Conservation (phyloP, 768 basidiomycete genomes). For the Tricholoma terreum region DNA sequence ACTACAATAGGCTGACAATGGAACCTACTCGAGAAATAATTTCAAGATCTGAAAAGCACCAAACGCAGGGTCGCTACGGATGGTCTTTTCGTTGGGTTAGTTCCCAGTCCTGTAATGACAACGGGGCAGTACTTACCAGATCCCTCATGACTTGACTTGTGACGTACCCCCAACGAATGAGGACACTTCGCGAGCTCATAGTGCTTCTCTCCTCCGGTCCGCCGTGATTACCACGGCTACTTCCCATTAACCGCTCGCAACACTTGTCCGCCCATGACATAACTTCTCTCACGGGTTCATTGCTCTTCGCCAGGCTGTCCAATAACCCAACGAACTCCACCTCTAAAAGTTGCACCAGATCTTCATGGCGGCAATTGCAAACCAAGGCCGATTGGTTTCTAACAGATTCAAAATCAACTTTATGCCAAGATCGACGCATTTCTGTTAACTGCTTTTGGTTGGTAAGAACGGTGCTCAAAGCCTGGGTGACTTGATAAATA, state of each 20-base stretch:
- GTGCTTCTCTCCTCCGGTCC: conserved; percentile 69
- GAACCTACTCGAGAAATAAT: conserved; percentile 80
- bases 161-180: conserved; percentile 92
- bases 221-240: conserved; percentile 49
- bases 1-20: not conserved
- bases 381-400: conserved; percentile 91
- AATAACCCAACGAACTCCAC: conserved; percentile 79
- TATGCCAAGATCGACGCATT: conserved; percentile 86
- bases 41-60: conserved; percentile 92
- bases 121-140: conserved; percentile 50
- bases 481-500: conserved; percentile 90
- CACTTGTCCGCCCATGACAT: conserved; percentile 93
- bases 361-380: conserved; percentile 90
- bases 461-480: conserved; percentile 81
- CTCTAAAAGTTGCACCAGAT: conserved; percentile 80
- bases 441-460: conserved; percentile 83
- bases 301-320: conserved; percentile 67
- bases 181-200: conserved; percentile 82
- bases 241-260: conserved; percentile 79
- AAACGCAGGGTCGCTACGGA: conserved; percentile 88
- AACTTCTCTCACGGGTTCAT: conserved; percentile 79
- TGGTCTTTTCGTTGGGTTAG: conserved; percentile 51
- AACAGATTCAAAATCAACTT: conserved; percentile 88
- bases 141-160: conserved; percentile 93
- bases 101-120: conserved; percentile 3